These are phyloP conservation scores for Gleditsia sinensis DNA, from an alignment of 306 rosid species.

Conservation along the genomic window DNA sequence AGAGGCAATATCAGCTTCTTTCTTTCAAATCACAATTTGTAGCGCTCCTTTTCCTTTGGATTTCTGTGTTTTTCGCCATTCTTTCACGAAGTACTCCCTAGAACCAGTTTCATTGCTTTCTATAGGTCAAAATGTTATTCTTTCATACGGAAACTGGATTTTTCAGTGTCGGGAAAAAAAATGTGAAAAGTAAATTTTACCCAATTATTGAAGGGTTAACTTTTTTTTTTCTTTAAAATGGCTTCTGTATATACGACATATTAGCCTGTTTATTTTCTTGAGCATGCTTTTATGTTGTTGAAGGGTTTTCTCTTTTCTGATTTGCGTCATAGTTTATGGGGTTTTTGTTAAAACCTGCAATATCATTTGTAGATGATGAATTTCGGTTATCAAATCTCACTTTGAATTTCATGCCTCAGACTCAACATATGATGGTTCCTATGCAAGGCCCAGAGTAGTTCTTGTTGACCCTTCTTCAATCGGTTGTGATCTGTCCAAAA, in stretches of 20 bases:
- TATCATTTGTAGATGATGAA: not conserved
- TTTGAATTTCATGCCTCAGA: constrained; percentile 43
- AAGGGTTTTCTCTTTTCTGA: not conserved
- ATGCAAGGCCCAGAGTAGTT: constrained; percentile 70
- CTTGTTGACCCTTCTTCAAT: not conserved
- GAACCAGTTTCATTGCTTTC: not conserved
- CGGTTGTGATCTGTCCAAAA: no score
- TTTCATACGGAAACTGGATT: not conserved
- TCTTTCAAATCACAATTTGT: not conserved
- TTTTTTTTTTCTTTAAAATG: no score
- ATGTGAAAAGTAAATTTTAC: not conserved
- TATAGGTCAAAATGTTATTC: not conserved
- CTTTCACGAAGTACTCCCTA: not conserved
- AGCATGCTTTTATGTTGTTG: not conserved
- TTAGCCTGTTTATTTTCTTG: not conserved
- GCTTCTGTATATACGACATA: no score
- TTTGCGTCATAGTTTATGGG: not conserved
- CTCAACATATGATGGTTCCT: constrained; percentile 69
- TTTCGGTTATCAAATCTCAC: not conserved
- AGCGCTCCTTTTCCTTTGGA: not conserved
- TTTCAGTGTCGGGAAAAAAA: not conserved
- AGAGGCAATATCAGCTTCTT: not conserved
- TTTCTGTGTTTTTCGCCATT: not conserved
- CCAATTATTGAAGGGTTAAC: not conserved
- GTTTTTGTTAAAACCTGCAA: not conserved